These are phyloP conservation scores for Ascobolus immersus DNA, from an alignment of 495 filamentous ascomycete species.

Conservation along the genomic window DNA sequence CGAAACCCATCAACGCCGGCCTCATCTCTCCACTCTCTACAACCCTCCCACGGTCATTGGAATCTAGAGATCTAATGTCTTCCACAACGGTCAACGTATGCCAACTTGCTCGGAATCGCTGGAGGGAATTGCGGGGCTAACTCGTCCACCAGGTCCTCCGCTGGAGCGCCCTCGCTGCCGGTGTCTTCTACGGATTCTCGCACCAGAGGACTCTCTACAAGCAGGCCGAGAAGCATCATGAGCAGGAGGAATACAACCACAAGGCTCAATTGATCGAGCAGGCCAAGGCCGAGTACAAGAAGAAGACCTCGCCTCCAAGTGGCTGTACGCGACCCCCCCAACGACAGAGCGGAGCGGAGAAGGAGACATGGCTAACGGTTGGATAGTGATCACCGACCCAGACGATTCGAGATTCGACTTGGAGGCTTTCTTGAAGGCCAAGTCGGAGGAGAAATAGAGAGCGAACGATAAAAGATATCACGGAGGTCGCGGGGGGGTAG, in stretches of 20 bases:
- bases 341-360: neutral
- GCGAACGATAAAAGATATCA: too few relatives aligned
- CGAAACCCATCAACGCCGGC: too few relatives aligned
- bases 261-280: conserved; percentile 69
- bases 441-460: conserved; percentile 28
- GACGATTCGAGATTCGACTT: conserved; percentile 71
- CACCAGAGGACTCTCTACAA: conserved; percentile 58
- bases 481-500: too few relatives aligned
- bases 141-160: conserved; percentile 91
- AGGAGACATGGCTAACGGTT: neutral
- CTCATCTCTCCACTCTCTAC: too few relatives aligned
- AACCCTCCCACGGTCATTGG: too few relatives aligned
- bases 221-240: conserved; percentile 34
- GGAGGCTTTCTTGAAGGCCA: conserved; percentile 49
- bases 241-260: conserved; percentile 57
- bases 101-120: conserved; percentile 8
- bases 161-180: conserved; percentile 66
- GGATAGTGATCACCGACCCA: conserved; percentile 56
- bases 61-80: too few relatives aligned
- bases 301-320: conserved; percentile 36
- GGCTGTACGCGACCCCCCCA: conserved; percentile 34
- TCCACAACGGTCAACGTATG: conserved; percentile 3
- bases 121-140: too few relatives aligned
- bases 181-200: conserved; percentile 75
- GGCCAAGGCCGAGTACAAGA: conserved; percentile 72